Conservation (phyloP, 257 asterid species). For the Lycium ferocissimum region DNA sequence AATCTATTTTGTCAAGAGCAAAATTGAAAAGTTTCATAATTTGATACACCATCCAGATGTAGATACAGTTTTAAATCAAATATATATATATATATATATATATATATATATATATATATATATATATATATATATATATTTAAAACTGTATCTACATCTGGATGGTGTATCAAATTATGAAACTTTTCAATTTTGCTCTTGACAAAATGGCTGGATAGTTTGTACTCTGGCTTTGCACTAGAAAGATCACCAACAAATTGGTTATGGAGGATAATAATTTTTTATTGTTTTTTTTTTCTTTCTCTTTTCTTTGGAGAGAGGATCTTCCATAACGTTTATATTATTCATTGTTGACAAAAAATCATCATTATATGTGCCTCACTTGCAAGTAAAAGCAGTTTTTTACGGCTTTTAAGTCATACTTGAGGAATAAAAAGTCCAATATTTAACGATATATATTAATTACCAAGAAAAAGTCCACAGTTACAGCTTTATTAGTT, state of each 20-base stretch:
- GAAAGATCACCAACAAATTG: too few relatives aligned
- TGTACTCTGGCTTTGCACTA: neutral
- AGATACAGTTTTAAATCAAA: too few relatives aligned
- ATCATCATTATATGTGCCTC: neutral
- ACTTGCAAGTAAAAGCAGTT: slow-evolving; percentile 2
- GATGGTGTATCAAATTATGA: neutral
- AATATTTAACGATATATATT: neutral
- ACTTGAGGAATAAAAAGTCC: neutral
- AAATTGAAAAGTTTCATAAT: neutral
- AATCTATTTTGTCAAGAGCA: neutral
- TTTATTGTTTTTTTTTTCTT: neutral
- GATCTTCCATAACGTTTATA: neutral
- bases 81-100: too few relatives aligned
- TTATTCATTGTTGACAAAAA: neutral
- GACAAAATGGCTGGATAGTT: neutral
- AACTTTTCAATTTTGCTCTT: too few relatives aligned
- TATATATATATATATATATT: too few relatives aligned
- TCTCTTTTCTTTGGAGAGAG: neutral
- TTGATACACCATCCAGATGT: too few relatives aligned
- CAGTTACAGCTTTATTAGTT: neutral
- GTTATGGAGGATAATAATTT: neutral
- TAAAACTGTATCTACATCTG: too few relatives aligned
- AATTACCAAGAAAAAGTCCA: slow-evolving; percentile 20
- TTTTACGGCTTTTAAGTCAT: slow-evolving; percentile 14
- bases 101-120: too few relatives aligned